Evolutionary conservation across 768 basidiomycete species (phyloP), one percentile per base, ranked within the genome.

Genomic region (Tephrocybe sp.): DNA sequence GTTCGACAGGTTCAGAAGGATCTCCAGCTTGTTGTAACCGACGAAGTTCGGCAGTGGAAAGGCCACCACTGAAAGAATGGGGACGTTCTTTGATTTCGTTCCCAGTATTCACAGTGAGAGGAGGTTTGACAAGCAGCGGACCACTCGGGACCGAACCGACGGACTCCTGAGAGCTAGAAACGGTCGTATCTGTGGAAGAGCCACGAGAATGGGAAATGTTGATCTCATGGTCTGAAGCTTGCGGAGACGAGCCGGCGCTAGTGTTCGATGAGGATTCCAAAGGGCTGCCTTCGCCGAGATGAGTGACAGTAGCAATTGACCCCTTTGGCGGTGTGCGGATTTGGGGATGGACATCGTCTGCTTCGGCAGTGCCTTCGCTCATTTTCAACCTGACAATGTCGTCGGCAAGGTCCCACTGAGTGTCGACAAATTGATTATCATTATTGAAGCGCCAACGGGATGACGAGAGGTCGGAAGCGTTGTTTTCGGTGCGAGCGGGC

Each of bases 21-120:
- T 82, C 81, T 41, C 80, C 85, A 24, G 75, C 82, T 60, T 87
- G 85, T 64, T 87, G 86, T 48, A 91, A 71, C 59, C 87, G 86
- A 56, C 83, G 82, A 48, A 90, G 72, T 57, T 91, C 88, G 39
- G 86, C 84, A 41, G 69, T 76, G 5, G 89, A 87, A 39, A 90
- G 69, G 24, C 86, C 87, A 35, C 89, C 89, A 52, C 85, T 89
- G 64, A 88, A 90, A 0, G 88, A 90, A 62, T 87, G 88, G 13
- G 88, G 88, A 46, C 88, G 79, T 62, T 88, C 89, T 64, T 87
- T 86, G 40, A 80, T 71, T 62, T 89, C 87, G 47, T 68, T 68
- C 46, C 74, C 56, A 37, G 74, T 68, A 30, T 70, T 74, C 32
- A 74, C 68, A 66, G 85, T 86, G 57, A 83, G 67, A 51, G 80